These are phyloP conservation scores for Pyricularia grisea DNA, from an alignment of 2,329 filamentous ascomycete genomes.

Conservation along the genomic window DNA sequence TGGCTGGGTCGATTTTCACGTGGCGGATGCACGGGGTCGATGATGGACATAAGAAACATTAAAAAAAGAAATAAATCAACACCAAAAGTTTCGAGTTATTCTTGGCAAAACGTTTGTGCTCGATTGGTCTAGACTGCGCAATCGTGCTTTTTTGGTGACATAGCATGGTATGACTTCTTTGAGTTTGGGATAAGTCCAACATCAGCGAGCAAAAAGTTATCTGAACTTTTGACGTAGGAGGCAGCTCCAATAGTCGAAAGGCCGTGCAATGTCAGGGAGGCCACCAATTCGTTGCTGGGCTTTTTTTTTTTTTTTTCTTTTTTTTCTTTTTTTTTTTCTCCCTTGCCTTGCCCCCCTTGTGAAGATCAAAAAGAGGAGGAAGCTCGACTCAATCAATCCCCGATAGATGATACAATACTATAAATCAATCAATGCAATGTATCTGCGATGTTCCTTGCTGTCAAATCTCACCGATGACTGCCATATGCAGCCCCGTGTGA, in stretches of 20 bases:
- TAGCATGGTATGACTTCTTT: neutral
- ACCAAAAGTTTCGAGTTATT: conserved; percentile 6
- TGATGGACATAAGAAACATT: neutral
- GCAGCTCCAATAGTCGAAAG: neutral
- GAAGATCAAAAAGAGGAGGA: neutral
- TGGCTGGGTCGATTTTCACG: neutral
- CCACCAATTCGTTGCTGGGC: neutral
- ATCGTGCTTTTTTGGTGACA: neutral
- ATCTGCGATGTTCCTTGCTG: neutral
- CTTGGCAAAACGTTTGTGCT: neutral
- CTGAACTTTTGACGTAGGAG: neutral
- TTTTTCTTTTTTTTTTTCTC: too few relatives aligned
- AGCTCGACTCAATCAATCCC: neutral
- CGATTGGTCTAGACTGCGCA: neutral
- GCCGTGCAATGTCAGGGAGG: neutral
- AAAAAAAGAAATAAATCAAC: conserved; percentile 4
- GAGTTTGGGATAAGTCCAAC: neutral
- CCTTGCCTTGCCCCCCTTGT: neutral
- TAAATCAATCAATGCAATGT: neutral
- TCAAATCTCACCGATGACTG: neutral
- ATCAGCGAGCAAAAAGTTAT: neutral
- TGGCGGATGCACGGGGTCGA: neutral
- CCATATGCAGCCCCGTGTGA: neutral
- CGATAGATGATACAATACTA: neutral
- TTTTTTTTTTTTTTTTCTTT: too few relatives aligned